Evolutionary conservation across 306 rosid genomes (phyloP), one percentile per base, ranked within the genome.

Genomic region (Fragaria nilgerrensis): DNA sequence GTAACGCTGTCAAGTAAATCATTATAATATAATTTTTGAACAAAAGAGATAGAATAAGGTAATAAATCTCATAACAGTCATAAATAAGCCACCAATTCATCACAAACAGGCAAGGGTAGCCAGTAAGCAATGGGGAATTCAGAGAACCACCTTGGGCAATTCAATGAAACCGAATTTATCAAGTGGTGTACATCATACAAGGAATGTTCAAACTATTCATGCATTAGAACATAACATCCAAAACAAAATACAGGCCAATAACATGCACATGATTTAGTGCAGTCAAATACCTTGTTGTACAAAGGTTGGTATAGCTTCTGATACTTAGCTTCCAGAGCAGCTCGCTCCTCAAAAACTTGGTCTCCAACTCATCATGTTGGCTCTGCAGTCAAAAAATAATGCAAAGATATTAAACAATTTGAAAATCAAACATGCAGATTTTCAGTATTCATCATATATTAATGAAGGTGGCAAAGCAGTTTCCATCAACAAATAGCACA

Each of bases 301-400:
- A 91, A 62, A 4, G 97, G 98, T 10, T 90, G 93, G 81, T 91
- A 91, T 82, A 93, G 49, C 45, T 88, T 90, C 84, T 93, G 98
- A 73, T 93, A 93, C 85, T 90, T 93, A 49, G 97, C 97, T 82
- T 93, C 98, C 10, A 93, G 94, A 12, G 93, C 96, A 36, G 95
- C 92, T 82, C 98, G 88, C 79, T 93, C 98, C 83, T 93, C 98
- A 10, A 93, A 85, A 88, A 93, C 5, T 90, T 93, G 0, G 96
- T 86, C 82, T 93, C 97, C 4, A 90, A 72, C 55, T 93, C 97
- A 71, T 91, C 98, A 29, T 90, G 97, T 43, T 93, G 89, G 69
- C 91, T 83, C 98, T 93, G 89, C 53, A 78, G 34, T 61, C 11
- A 76, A 14, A 49, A 66, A 8, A 2, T 23, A 7, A 32, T 32